Evolutionary conservation across 2,329 filamentous ascomycete genomes (phyloP).

Genomic region (Nothophaeocryptopus gaeumannii): DNA sequence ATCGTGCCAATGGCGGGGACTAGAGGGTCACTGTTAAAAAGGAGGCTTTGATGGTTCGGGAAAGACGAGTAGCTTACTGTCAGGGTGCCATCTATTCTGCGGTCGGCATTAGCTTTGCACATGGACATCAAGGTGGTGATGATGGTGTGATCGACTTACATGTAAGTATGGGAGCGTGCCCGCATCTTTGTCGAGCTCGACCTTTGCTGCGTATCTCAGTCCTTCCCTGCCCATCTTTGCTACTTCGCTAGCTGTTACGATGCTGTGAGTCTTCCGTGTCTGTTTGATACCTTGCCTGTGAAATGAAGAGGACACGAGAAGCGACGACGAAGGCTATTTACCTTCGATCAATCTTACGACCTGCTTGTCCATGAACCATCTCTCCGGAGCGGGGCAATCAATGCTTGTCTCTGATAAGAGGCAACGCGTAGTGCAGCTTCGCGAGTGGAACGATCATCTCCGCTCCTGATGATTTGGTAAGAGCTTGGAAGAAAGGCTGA

Average conservation of each 20-base stretch:
- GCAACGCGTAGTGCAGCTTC: no score
- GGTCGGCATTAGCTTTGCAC: slow-evolving; percentile 10
- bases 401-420: no score
- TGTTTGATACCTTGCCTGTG: no score
- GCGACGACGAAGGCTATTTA: neutral
- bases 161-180: slow-evolving; percentile 57
- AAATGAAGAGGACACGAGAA: no score
- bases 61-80: slow-evolving; percentile 58
- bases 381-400: no score
- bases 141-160: slow-evolving; percentile 18
- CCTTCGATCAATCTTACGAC: no score
- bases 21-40: slow-evolving; percentile 37
- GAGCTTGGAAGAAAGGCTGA: slow-evolving; percentile 17
- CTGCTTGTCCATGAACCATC: no score
- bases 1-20: slow-evolving; percentile 73
- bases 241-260: no score
- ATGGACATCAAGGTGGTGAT: slow-evolving; percentile 13
- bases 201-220: slow-evolving; percentile 70
- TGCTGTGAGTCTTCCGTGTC: no score
- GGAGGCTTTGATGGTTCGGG: slow-evolving; percentile 5
- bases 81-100: slow-evolving; percentile 90
- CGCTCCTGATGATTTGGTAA: slow-evolving; percentile 12
- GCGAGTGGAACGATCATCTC: neutral
- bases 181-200: slow-evolving; percentile 70
- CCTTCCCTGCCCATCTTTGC: slow-evolving; percentile 49